Conservation (phyloP, 208 protist species). For the Leishmania gerbilli region DNA sequence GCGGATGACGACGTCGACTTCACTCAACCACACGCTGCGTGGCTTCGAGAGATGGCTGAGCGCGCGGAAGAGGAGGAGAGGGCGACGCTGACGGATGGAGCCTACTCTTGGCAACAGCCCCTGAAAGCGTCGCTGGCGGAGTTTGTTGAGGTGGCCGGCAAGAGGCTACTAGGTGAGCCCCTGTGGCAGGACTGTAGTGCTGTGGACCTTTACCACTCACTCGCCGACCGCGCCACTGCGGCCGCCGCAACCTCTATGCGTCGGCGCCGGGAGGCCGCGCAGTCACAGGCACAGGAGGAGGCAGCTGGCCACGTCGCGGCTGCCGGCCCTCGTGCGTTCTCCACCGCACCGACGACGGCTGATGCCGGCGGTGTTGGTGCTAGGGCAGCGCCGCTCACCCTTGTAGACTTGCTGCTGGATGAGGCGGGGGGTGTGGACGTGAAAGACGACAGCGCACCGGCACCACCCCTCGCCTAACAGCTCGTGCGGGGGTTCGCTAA, state of each 20-base stretch:
- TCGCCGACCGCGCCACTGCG: neutral
- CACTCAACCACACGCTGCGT: neutral
- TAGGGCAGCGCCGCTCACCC: neutral
- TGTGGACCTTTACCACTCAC: constrained; percentile 7
- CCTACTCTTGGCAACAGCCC: neutral
- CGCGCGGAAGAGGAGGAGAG: neutral
- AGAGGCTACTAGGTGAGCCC: constrained; percentile 5
- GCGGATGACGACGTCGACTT: neutral
- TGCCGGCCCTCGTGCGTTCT: constrained; percentile 8
- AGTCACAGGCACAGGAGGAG: neutral
- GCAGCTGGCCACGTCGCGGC: neutral
- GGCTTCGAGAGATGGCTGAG: constrained; percentile 3
- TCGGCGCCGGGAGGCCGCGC: neutral
- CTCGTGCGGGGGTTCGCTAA: neutral
- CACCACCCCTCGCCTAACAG: neutral
- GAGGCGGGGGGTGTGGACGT: neutral
- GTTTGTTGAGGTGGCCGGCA: neutral
- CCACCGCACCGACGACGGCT: constrained; percentile 10
- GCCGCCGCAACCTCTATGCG: neutral
- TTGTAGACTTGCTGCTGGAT: neutral
- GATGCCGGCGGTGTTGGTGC: neutral
- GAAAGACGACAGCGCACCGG: constrained; percentile 19
- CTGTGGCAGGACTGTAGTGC: neutral
- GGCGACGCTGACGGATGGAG: neutral
- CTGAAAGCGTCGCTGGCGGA: neutral